Evolutionary conservation across 257 asterid genomes (phyloP), one percentile per base, ranked within the genome.

Genomic region (Ehretia macrophylla): DNA sequence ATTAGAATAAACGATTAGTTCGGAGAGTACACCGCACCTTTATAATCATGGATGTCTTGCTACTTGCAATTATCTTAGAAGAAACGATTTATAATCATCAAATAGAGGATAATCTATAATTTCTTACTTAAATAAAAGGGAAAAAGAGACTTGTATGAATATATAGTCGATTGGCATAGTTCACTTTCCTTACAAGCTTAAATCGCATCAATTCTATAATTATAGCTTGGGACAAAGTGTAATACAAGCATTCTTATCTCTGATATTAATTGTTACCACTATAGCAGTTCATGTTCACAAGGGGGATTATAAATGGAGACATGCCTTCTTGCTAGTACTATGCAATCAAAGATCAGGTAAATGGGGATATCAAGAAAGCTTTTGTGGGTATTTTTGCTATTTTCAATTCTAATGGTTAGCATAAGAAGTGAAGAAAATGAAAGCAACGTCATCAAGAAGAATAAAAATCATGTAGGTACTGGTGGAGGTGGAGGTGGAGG

Each of bases 401-500:
- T 27, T 6, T 27, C 58, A 8, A 23, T 22, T 8, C 27, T 68
- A 16, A 16, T 46, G 18, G 59, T 48, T 23, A 27, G 39, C 13
- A 35, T 52, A 38, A 59, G 64, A 18, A 55, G 70, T 42, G 47
- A 10, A 16, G 72, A 52, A 38, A 55, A 63, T 51, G 51, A 67
- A 37, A 35, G 21, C 48, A 59, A 4, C 19, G 4, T 5, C 56
- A 71, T 8, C 20, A 47, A 62, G 10, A 27, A 3, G 35, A 27
- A 27, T 27, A 27, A 6, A 27, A 42, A 42, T 17, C 27, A 44
- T 22, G 45, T 59, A 8, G 58, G 47, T 11, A n/a, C n/a, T n/a
- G 60, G 75, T 68, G 46, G 76, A 42, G 19, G 74, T 32, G 76
- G 78, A 0, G 74, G 72, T 0, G 67, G 76, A 0, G 62, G 48